Conservation (phyloP, 306 rosid species). For the Argentina anserina region DNA sequence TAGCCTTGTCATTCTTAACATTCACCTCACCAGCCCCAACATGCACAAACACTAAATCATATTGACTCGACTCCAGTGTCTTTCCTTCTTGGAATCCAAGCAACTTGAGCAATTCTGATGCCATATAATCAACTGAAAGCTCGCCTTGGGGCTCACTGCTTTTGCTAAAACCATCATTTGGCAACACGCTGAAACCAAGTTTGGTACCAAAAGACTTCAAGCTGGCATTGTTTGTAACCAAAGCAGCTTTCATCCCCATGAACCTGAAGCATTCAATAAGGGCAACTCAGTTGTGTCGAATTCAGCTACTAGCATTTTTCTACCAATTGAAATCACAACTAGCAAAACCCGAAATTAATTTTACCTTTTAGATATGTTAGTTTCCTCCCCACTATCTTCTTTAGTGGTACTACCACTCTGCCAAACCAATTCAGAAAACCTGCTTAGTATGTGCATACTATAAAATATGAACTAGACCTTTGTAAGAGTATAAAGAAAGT, state of each 20-base stretch:
- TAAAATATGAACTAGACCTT: neutral
- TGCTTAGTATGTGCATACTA: neutral
- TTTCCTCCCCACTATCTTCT: slow-evolving; percentile 30
- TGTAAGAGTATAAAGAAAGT: neutral
- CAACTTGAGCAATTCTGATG: slow-evolving; percentile 54
- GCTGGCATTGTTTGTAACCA: slow-evolving; percentile 55
- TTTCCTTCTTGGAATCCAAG: slow-evolving; percentile 81
- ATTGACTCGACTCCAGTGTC: slow-evolving; percentile 43
- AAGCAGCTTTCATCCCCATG: slow-evolving; percentile 91
- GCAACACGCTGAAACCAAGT: slow-evolving; percentile 53
- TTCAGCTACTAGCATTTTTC: neutral
- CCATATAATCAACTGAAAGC: slow-evolving; percentile 30
- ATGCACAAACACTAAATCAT: slow-evolving; percentile 76
- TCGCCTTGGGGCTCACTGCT: slow-evolving; percentile 8
- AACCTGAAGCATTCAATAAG: slow-evolving; percentile 51
- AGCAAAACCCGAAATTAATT: slow-evolving; percentile 5
- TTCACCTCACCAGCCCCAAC: slow-evolving; percentile 55
- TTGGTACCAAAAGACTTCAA: slow-evolving; percentile 60
- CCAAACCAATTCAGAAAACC: slow-evolving; percentile 21
- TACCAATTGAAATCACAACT: slow-evolving; percentile 10
- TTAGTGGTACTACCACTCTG: slow-evolving; percentile 37
- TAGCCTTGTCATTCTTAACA: slow-evolving; percentile 31
- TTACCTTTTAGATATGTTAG: slow-evolving; percentile 69
- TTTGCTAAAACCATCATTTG: slow-evolving; percentile 40
- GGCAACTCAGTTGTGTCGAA: slow-evolving; percentile 9